Percentiles rank a stretch among this genome's conserved stretches.
phyloP scores from a whole-genome alignment of 1,139 yeast species.

The Suhomyces bribrorum region DNA sequence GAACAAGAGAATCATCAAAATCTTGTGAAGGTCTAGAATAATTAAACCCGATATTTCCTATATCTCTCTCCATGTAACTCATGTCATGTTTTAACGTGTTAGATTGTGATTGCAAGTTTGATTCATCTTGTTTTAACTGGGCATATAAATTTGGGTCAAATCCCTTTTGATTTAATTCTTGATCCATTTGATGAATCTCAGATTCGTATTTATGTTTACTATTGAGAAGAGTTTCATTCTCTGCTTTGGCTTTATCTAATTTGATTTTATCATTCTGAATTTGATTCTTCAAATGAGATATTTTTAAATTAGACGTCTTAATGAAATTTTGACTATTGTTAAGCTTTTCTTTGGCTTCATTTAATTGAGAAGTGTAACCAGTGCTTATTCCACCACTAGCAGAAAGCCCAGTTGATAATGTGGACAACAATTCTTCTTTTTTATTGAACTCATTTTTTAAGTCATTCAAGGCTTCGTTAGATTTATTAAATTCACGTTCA shows the following conservation, averaged over 20 bases:
- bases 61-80: conserved; percentile 60
- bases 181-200: conserved; percentile 42
- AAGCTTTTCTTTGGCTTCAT: conserved; percentile 60
- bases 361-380: conserved; percentile 72
- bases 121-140: conserved; percentile 49
- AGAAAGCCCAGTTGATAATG: conserved; percentile 88
- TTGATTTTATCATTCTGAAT: conserved; percentile 54
- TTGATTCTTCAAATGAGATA: conserved; percentile 57
- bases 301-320: conserved; percentile 62
- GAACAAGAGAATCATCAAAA: conserved; percentile 65
- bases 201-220: conserved; percentile 47
- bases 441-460: conserved; percentile 53
- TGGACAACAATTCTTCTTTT: conserved; percentile 79
- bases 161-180: conserved; percentile 52
- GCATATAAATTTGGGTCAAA: conserved; percentile 54
- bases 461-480: conserved; percentile 44
- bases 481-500: conserved; percentile 41
- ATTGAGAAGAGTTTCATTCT: conserved; percentile 43
- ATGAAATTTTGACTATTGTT: conserved; percentile 57
- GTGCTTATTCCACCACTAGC: conserved; percentile 72
- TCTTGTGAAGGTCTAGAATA: conserved; percentile 65
- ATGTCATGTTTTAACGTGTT: conserved; percentile 50
- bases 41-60: conserved; percentile 75
- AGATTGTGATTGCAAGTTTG: conserved; percentile 27
- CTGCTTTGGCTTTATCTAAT: conserved; percentile 54